These are phyloP conservation scores for Physocladia obscura DNA, from an alignment of 192 early-diverging fungal genomes.

Conservation along the genomic window DNA sequence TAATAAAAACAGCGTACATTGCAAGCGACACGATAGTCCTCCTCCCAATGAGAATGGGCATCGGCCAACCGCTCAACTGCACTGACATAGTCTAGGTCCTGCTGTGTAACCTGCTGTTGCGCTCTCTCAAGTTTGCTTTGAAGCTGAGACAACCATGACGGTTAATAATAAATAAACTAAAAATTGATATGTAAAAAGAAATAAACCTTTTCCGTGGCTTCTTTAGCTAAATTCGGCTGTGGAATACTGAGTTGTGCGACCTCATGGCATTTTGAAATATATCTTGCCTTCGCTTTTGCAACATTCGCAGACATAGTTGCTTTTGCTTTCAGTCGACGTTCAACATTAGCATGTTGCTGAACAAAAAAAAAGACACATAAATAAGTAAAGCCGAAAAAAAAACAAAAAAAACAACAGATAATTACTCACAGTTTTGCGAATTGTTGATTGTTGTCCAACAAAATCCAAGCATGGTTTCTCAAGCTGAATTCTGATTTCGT, in stretches of 20 bases:
- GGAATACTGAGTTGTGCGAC: conserved; percentile 19
- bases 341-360: conserved; percentile 49
- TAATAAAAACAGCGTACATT: conserved; percentile 25
- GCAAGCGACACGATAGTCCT: conserved; percentile 43
- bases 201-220: conserved; percentile 45
- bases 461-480: conserved; percentile 49
- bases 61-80: conserved; percentile 46
- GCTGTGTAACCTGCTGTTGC: conserved; percentile 39
- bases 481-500: conserved; percentile 48
- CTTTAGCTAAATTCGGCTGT: conserved; percentile 26
- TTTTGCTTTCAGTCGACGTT: conserved; percentile 49
- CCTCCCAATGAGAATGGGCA: conserved; percentile 46
- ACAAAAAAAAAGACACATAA: not conserved
- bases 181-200: not conserved
- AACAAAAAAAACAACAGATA: not conserved
- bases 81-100: conserved; percentile 49
- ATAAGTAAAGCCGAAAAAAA: not conserved
- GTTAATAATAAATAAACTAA: not conserved
- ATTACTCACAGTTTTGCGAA: conserved; percentile 46
- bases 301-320: conserved; percentile 36
- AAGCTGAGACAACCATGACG: not conserved
- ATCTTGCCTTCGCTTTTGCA: conserved; percentile 45
- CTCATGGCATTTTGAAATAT: conserved; percentile 49
- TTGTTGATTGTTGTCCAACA: conserved; percentile 36
- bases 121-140: conserved; percentile 32